A percentile compares a stretch with the other conserved stretches of the same genome.
These are phyloP conservation scores for Ettlia oleoabundans DNA, from an alignment of 139 green algal genomes.

Conservation along the genomic window DNA sequence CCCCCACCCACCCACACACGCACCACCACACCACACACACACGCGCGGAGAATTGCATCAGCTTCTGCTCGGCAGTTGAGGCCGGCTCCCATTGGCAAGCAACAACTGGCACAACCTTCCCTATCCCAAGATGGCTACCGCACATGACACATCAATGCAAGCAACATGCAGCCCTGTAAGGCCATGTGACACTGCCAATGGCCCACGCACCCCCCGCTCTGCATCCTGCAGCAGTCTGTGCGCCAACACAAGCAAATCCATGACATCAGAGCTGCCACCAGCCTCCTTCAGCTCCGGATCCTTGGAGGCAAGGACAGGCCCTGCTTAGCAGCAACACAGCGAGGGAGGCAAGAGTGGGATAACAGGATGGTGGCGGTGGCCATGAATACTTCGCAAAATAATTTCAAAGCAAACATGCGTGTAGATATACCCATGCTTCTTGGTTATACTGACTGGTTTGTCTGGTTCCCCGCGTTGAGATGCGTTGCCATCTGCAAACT, in stretches of 20 bases:
- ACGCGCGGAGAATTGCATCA: too few relatives aligned
- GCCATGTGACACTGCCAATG: too few relatives aligned
- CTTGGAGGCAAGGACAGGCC: constrained; percentile 19
- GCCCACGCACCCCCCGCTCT: constrained; percentile 17
- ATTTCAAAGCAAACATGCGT: background rate
- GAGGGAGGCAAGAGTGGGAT: background rate
- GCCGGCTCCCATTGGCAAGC: too few relatives aligned
- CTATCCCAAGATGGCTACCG: too few relatives aligned
- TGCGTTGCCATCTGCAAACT: background rate
- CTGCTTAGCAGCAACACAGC: background rate
- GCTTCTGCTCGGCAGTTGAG: too few relatives aligned
- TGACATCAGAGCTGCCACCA: constrained; percentile 6
- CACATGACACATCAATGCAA: too few relatives aligned
- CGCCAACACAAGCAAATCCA: constrained; percentile 33
- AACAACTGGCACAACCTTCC: too few relatives aligned
- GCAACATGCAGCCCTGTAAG: too few relatives aligned
- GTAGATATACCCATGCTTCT: background rate
- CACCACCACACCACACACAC: too few relatives aligned
- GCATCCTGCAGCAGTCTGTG: constrained; percentile 22
- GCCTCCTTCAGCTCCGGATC: background rate
- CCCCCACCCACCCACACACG: too few relatives aligned
- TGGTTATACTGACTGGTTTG: background rate
- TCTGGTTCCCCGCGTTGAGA: too few relatives aligned
- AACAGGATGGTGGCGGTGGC: background rate
- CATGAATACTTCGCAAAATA: background rate